phyloP scores from a whole-genome alignment of 148 eudicot species.

The Vaccinium vitisidaea region DNA sequence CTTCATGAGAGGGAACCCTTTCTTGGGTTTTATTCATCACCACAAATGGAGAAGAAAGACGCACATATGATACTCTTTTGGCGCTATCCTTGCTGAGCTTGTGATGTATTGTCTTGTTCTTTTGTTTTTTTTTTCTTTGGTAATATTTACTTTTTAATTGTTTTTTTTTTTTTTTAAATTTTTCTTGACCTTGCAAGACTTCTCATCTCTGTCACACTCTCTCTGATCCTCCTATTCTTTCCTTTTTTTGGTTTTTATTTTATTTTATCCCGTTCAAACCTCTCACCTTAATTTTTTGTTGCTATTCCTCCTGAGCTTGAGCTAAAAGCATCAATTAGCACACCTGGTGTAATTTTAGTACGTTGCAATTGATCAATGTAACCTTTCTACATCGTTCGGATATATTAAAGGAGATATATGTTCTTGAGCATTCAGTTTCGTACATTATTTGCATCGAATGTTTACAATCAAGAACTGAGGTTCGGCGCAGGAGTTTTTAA shows the following conservation, averaged over 20 bases:
- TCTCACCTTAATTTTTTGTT: constrained; percentile 15
- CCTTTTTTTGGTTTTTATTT: not conserved
- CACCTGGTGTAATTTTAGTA: not conserved
- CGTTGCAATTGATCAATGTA: not conserved
- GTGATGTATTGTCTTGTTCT: not conserved
- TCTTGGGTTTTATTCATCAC: not conserved
- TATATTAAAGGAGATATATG: not conserved
- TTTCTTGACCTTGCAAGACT: constrained; percentile 85
- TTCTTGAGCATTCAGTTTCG: not conserved
- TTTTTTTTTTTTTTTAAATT: not conserved
- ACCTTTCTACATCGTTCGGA: not conserved
- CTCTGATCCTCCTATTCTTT: not conserved
- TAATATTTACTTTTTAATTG: not conserved
- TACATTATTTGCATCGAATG: not conserved
- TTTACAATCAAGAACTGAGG: too few relatives aligned
- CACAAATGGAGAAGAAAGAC: constrained; percentile 6
- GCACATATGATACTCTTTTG: not conserved
- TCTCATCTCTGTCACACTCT: not conserved
- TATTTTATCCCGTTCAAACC: constrained; percentile 15
- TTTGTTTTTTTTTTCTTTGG: not conserved
- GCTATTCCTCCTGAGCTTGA: constrained; percentile 58
- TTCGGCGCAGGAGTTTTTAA: too few relatives aligned
- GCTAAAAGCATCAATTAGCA: not conserved
- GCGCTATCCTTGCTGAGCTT: constrained; percentile 51
- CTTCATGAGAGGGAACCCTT: not conserved